phyloP scores from a whole-genome alignment of 495 filamentous ascomycete genomes.

The Elasticomyces elasticus region DNA sequence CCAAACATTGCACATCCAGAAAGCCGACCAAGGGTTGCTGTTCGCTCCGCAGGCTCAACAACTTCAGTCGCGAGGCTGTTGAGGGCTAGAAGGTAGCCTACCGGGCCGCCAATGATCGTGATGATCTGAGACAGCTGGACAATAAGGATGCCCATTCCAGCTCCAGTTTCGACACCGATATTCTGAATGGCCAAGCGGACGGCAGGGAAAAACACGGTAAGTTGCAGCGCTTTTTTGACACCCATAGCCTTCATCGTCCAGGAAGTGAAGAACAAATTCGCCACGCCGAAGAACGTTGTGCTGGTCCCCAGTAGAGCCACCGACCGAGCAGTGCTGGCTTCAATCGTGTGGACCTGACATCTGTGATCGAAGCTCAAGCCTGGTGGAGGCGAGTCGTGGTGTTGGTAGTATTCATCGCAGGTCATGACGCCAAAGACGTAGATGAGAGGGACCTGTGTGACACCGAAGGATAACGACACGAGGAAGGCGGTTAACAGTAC shows the following conservation, averaged over 20 bases:
- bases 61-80: conserved; percentile 46
- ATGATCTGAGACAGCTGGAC: conserved; percentile 47
- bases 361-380: conserved; percentile 26
- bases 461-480: conserved; percentile 46
- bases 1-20: conserved; percentile 48
- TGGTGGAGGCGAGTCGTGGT: conserved; percentile 31
- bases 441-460: conserved; percentile 51
- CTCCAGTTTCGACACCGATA: conserved; percentile 42
- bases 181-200: conserved; percentile 45
- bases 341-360: conserved; percentile 40
- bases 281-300: conserved; percentile 35
- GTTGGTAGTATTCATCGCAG: conserved; percentile 47
- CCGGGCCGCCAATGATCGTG: conserved; percentile 47
- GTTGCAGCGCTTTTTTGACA: conserved; percentile 40
- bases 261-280: conserved; percentile 49
- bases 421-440: conserved; percentile 51
- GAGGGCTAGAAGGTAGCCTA: conserved; percentile 46
- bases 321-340: conserved; percentile 45
- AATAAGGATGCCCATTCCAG: conserved; percentile 42
- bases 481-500: conserved; percentile 42
- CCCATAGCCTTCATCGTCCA: conserved; percentile 48
- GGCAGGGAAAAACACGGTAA: conserved; percentile 43
- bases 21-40: conserved; percentile 43
- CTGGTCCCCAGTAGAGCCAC: conserved; percentile 43
- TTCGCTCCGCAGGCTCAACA: conserved; percentile 40